A percentile compares a stretch with the other conserved stretches of the same genome.
These are phyloP conservation scores for Artomyces pyxidatus DNA, from an alignment of 768 basidiomycete species.

Conservation along the genomic window DNA sequence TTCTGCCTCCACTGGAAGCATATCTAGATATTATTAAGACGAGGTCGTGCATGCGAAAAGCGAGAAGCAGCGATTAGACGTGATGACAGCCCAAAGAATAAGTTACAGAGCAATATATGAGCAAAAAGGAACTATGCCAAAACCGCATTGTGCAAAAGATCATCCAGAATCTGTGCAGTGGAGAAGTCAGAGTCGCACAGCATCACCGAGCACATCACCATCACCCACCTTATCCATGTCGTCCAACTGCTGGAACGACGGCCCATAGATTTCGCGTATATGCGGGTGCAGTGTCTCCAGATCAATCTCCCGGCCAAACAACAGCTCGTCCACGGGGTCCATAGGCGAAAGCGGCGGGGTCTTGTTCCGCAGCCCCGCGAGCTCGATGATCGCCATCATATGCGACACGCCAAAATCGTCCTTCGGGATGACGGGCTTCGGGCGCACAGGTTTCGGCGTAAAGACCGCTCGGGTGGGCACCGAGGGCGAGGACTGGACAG, in stretches of 20 bases:
- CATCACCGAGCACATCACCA: neutral
- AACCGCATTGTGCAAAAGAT: neutral
- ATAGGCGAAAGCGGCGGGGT: conserved; percentile 31
- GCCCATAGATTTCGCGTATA: conserved; percentile 62
- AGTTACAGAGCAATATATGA: neutral
- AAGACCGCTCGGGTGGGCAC: conserved; percentile 13
- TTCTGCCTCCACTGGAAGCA: too few relatives aligned
- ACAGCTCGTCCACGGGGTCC: conserved; percentile 61
- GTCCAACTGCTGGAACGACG: conserved; percentile 64
- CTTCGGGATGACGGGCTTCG: conserved; percentile 44
- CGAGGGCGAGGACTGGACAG: neutral
- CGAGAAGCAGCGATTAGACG: neutral
- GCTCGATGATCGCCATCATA: conserved; percentile 87
- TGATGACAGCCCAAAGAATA: neutral
- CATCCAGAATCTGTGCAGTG: neutral
- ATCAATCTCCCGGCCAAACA: conserved; percentile 64
- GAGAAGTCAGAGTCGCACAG: neutral
- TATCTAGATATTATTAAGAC: too few relatives aligned
- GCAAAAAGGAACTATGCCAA: neutral
- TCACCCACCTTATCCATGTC: conserved; percentile 67
- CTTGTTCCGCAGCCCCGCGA: conserved; percentile 33
- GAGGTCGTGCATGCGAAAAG: too few relatives aligned
- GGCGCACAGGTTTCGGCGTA: conserved; percentile 31
- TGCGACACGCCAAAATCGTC: conserved; percentile 82
- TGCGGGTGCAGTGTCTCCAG: conserved; percentile 59